A percentile compares a stretch with the other conserved stretches of the same genome.
Evolutionary conservation across 768 basidiomycete species (phyloP).

Genomic region (Phaffia australis): DNA sequence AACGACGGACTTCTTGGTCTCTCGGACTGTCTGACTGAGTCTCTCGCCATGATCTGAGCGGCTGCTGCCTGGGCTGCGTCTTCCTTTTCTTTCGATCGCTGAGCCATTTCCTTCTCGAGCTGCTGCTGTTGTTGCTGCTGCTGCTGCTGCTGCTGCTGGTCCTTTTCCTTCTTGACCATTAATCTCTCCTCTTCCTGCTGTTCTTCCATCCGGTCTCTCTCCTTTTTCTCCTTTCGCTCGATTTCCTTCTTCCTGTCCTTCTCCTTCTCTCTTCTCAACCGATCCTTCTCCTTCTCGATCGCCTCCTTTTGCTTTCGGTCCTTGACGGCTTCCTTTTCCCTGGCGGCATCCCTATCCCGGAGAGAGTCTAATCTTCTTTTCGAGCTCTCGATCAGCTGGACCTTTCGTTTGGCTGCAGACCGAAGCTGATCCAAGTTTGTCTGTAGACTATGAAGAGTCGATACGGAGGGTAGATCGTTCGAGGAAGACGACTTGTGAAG

Average conservation of each 20-base stretch:
- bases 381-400: too few relatives aligned
- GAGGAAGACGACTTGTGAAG: too few relatives aligned
- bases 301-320: neutral
- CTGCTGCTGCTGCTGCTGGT: neutral
- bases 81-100: neutral
- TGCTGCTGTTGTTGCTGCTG: neutral
- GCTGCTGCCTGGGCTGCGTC: too few relatives aligned
- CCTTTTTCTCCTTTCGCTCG: neutral
- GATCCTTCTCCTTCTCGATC: neutral
- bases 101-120: neutral
- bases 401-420: too few relatives aligned
- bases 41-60: neutral
- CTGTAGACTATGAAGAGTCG: too few relatives aligned
- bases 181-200: slow-evolving; percentile 9
- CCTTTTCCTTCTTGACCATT: neutral
- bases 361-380: too few relatives aligned
- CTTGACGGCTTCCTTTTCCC: too few relatives aligned
- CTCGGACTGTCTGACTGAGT: neutral
- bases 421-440: too few relatives aligned
- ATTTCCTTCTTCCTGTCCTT: slow-evolving; percentile 1
- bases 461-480: too few relatives aligned
- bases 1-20: slow-evolving; percentile 10
- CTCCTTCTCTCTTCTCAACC: neutral
- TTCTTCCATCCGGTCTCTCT: neutral
- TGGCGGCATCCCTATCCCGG: too few relatives aligned